phyloP scores from a whole-genome alignment of 106 monocot species.

The Allium sativum region DNA sequence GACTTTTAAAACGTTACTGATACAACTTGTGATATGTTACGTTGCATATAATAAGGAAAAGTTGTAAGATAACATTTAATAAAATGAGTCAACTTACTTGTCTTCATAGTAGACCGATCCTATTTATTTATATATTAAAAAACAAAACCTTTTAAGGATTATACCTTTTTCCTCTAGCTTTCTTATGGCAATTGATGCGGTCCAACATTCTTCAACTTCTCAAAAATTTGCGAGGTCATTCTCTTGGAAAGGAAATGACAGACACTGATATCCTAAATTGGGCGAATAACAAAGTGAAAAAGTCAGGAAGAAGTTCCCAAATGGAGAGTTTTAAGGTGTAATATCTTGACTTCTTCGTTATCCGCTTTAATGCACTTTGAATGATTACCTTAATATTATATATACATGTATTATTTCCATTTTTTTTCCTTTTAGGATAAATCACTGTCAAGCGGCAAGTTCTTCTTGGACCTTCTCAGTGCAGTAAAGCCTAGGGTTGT shows the following conservation, averaged over 20 bases:
- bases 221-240: constrained; percentile 80
- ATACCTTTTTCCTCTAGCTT: constrained; percentile 37
- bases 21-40: too few relatives aligned
- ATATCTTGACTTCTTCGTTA: not conserved
- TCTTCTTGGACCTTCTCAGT: constrained; percentile 68
- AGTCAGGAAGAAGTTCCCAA: constrained; percentile 47
- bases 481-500: constrained; percentile 52
- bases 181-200: constrained; percentile 93
- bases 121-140: too few relatives aligned
- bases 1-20: too few relatives aligned
- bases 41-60: too few relatives aligned
- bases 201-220: constrained; percentile 89
- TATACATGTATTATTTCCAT: not conserved
- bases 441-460: constrained; percentile 40
- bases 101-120: too few relatives aligned
- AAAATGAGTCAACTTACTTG: too few relatives aligned
- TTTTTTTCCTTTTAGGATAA: constrained; percentile 37
- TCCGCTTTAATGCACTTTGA: too few relatives aligned
- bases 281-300: constrained; percentile 82
- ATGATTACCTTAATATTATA: too few relatives aligned
- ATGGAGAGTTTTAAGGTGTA: constrained; percentile 91
- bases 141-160: too few relatives aligned
- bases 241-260: constrained; percentile 76
- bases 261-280: constrained; percentile 88
- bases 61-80: too few relatives aligned